Evolutionary conservation across 2,329 filamentous ascomycete genomes (phyloP).

Genomic region (Ascochyta rabiei): DNA sequence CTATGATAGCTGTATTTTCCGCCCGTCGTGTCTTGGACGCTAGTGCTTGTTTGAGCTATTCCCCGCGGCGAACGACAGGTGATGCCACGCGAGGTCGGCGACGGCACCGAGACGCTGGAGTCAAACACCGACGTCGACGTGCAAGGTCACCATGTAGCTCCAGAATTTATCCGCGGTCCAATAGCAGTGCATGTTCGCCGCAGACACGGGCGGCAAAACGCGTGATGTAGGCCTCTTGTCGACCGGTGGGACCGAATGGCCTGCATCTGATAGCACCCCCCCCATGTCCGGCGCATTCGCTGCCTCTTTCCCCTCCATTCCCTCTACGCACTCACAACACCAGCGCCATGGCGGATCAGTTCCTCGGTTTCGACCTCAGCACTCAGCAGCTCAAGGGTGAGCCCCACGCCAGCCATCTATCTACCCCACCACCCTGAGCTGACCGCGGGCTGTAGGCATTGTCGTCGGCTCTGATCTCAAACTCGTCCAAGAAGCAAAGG

Average conservation of each 20-base stretch:
- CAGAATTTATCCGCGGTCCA: constrained; percentile 36
- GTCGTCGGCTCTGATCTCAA: constrained; percentile 83
- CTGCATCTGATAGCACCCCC: constrained; percentile 16
- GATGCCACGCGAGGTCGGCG: constrained; percentile 9
- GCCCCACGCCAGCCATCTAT: constrained; percentile 38
- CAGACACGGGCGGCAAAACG: constrained; percentile 44
- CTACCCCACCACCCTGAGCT: constrained; percentile 38
- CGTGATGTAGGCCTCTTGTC: constrained; percentile 22
- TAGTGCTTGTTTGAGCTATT: constrained; percentile 17
- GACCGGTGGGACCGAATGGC: constrained; percentile 9
- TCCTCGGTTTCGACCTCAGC: constrained; percentile 93
- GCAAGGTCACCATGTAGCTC: constrained; percentile 2
- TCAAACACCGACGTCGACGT: constrained; percentile 10
- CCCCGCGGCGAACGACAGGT: constrained; percentile 15
- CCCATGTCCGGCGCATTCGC: constrained; percentile 13
- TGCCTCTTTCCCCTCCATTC: background rate
- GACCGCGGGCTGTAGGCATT: constrained; percentile 63
- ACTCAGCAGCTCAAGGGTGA: constrained; percentile 94
- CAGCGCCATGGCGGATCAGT: constrained; percentile 59
- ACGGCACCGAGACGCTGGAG: constrained; percentile 11
- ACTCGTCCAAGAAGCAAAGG: constrained; percentile 82
- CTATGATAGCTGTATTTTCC: constrained; percentile 7
- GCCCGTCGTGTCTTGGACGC: background rate
- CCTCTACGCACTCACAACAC: background rate
- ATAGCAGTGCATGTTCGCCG: constrained; percentile 24